Conservation (phyloP, 306 rosid species). For the Lathyrus aphaca region DNA sequence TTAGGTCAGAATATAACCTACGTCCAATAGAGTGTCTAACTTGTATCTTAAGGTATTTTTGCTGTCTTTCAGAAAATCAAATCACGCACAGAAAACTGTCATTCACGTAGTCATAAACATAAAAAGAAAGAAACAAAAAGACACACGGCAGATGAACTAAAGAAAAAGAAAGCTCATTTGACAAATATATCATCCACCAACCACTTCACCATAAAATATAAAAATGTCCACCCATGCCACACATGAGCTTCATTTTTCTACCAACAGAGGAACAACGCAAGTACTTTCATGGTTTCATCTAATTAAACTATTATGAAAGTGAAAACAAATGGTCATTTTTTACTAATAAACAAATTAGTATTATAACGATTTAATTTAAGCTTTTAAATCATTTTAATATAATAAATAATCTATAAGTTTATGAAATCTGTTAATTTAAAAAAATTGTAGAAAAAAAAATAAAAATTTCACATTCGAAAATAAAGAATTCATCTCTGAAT, state of each 20-base stretch:
- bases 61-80: constrained; percentile 33
- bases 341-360: too few species aligned
- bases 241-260: constrained; percentile 26
- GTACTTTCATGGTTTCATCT: constrained; percentile 38
- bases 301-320: too few species aligned
- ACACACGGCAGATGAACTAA: constrained; percentile 13
- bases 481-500: too few species aligned
- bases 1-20: too few species aligned
- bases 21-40: constrained; percentile 16
- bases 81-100: constrained; percentile 4
- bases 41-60: constrained; percentile 42
- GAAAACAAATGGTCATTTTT: neutral
- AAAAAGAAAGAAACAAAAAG: neutral
- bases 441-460: too few species aligned
- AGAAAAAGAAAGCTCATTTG: constrained; percentile 33
- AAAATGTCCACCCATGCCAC: constrained; percentile 28
- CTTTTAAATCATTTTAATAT: too few species aligned
- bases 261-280: neutral
- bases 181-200: constrained; percentile 46
- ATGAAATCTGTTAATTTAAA: too few species aligned
- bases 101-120: neutral
- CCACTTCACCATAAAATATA: constrained; percentile 34
- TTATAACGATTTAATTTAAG: too few species aligned
- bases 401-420: too few species aligned
- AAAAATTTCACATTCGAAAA: too few species aligned